Conservation (phyloP, 2,329 filamentous ascomycete genomes). For the Venturia carpophila region DNA sequence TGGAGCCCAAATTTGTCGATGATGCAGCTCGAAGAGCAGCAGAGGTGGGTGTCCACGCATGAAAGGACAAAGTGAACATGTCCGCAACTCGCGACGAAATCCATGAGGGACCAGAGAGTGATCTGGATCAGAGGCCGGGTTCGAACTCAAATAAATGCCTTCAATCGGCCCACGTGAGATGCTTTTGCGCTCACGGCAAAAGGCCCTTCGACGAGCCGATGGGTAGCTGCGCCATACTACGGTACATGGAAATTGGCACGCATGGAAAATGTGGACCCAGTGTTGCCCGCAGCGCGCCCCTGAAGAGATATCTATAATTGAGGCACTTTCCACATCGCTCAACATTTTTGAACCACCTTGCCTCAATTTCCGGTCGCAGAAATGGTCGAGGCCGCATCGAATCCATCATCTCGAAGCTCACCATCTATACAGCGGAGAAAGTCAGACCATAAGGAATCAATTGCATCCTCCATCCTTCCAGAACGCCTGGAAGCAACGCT, state of each 20-base stretch:
- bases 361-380: not conserved
- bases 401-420: not conserved
- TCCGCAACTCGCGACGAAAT: not conserved
- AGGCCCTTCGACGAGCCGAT: not conserved
- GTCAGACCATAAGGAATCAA: not conserved
- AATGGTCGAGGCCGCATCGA: not conserved
- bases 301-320: conserved; percentile 3
- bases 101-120: not conserved
- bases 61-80: too few species aligned
- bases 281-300: not conserved
- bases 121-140: not conserved
- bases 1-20: too few species aligned
- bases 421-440: not conserved
- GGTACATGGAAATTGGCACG: conserved; percentile 9
- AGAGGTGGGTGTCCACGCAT: too few species aligned
- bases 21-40: too few species aligned
- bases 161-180: not conserved
- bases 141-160: not conserved
- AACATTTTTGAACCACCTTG: not conserved
- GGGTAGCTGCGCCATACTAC: not conserved
- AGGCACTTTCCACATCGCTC: not conserved
- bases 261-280: not conserved
- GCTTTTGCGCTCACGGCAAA: not conserved
- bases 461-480: not conserved
- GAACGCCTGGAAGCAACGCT: not conserved